phyloP scores from a whole-genome alignment of 2,329 filamentous ascomycete genomes.

The Cercospora nicotianae region DNA sequence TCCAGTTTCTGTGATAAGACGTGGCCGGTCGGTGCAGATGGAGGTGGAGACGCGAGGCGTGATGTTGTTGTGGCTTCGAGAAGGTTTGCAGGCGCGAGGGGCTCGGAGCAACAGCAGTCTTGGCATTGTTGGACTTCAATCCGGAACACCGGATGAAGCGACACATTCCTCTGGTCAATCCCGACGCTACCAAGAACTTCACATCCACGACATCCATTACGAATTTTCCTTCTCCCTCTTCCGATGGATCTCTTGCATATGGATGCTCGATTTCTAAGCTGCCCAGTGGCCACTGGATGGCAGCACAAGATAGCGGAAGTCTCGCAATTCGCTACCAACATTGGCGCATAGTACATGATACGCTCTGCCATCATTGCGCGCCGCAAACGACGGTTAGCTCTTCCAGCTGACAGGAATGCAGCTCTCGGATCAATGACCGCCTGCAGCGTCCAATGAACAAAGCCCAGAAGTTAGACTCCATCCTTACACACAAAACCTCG shows the following conservation, averaged over 20 bases:
- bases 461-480: not conserved
- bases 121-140: not conserved
- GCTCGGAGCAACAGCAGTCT: not conserved
- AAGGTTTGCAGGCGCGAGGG: not conserved
- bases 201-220: not conserved
- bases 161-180: not conserved
- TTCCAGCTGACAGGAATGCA: not conserved
- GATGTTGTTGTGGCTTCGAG: not conserved
- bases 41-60: not conserved
- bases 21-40: not conserved
- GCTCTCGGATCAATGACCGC: not conserved
- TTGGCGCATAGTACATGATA: constrained; percentile 1
- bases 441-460: constrained; percentile 1
- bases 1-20: not conserved
- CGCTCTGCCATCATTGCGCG: constrained; percentile 4
- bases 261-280: not conserved
- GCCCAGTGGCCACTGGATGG: not conserved
- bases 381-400: not conserved
- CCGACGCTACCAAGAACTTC: not conserved
- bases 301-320: not conserved
- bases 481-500: not conserved
- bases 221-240: not conserved
- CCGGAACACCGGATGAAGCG: not conserved
- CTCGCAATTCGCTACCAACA: not conserved
- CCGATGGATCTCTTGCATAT: not conserved